Evolutionary conservation across 1,284 basidiomycete species (phyloP), one percentile per base, ranked within the genome.

Genomic region (Earliella scabrosa): DNA sequence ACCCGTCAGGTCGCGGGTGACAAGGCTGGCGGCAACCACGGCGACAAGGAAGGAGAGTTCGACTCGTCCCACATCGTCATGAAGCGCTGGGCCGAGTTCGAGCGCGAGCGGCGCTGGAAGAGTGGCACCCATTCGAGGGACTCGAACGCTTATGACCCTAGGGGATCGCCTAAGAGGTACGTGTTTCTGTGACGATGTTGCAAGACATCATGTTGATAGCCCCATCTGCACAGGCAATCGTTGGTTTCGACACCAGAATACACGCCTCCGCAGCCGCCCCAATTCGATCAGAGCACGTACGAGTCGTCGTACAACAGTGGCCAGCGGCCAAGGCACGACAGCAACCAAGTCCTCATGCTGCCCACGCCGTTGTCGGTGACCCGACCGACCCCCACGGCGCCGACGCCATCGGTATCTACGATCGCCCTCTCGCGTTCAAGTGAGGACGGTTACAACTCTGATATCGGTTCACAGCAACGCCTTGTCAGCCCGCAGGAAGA

Each of bases 41-140:
- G 88, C 31, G 93, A 93, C 70, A 97, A 96, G 75, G 91, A 95
- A 57, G 97, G 97, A 72, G 91, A 92, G 70, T 99, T 99, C 68
- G 97, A 99, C 76, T 95, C 95, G 34, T 85, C 87, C 48, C 86
- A 97, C 76, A 99, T 99, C 68, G 90, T 97, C 36, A 98, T 98
- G 97, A 99, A 98, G 81, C 86, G 95, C 46, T 99, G 97, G 97
- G 93, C 88, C 46, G 97, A 99, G 76, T 99, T 97, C 73, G 97
- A 99, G 78, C 83, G 97, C 50, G 97, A 98, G 67, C 80, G 97
- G 63, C 82, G 96, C 61, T 98, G 93, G 92, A 95, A 89, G 83
- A 90, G 77, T 66, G 94, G 94, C 16, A 86, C 84, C 9, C 85
- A 88, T 63, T 93, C 92, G 16, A 82, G 90, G 60, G 95, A 97